These are phyloP conservation scores for Trichophyton mentagrophytes DNA, from an alignment of 2,329 filamentous ascomycete species.

Conservation along the genomic window DNA sequence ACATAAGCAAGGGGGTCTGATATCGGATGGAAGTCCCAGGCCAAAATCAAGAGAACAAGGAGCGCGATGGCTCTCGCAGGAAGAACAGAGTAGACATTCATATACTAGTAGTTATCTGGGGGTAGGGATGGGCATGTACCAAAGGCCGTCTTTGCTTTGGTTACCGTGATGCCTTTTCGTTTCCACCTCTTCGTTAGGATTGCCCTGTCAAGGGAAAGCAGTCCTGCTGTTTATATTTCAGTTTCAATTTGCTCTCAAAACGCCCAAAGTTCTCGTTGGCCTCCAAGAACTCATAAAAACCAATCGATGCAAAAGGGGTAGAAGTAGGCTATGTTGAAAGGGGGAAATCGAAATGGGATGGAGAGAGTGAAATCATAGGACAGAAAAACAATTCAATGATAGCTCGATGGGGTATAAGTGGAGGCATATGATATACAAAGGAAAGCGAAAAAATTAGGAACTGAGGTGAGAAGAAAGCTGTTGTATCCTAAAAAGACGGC, in stretches of 20 bases:
- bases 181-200: not conserved
- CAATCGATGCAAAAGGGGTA: not conserved
- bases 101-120: not conserved
- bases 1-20: no score
- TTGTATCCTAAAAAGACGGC: not conserved
- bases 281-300: constrained; percentile 2
- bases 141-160: not conserved
- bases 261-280: not conserved
- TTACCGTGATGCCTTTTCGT: not conserved
- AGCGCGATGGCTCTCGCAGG: not conserved
- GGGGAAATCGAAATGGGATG: not conserved
- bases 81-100: not conserved
- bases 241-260: constrained; percentile 3
- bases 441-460: constrained; percentile 3
- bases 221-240: not conserved
- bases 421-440: constrained; percentile 3
- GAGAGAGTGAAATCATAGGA: not conserved
- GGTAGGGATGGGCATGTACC: not conserved
- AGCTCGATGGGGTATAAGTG: constrained; percentile 3
- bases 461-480: constrained; percentile 4
- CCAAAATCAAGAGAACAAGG: no score
- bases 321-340: not conserved
- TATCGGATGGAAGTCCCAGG: no score
- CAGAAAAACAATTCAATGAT: not conserved
- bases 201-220: not conserved